Evolutionary conservation across 805 yeast genomes (phyloP).

Genomic region (Saccharomycopsis microspora): DNA sequence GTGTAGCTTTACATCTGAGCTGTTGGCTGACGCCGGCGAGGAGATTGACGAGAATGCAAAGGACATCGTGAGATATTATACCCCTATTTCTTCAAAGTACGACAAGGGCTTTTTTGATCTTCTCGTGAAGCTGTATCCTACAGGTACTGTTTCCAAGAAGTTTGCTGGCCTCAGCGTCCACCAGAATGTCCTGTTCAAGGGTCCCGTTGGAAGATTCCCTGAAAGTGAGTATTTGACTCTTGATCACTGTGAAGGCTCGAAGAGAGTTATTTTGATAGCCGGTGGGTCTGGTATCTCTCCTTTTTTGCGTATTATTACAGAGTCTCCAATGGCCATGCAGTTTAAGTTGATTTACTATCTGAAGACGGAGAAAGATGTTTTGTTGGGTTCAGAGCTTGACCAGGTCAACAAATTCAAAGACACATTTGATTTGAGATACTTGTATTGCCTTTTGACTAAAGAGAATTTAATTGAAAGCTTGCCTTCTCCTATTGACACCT

Average conservation of each 20-base stretch:
- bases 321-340: slow-evolving; percentile 55
- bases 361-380: slow-evolving; percentile 66
- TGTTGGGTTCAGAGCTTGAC: slow-evolving; percentile 62
- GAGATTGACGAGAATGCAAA: slow-evolving; percentile 25
- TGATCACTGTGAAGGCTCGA: slow-evolving; percentile 18
- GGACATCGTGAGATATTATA: slow-evolving; percentile 49
- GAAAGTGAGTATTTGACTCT: slow-evolving; percentile 26
- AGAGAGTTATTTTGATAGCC: slow-evolving; percentile 57
- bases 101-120: slow-evolving; percentile 70
- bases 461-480: slow-evolving; percentile 22
- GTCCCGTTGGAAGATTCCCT: slow-evolving; percentile 68
- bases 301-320: slow-evolving; percentile 66
- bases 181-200: slow-evolving; percentile 57
- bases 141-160: slow-evolving; percentile 57
- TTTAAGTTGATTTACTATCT: slow-evolving; percentile 60
- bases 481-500: slow-evolving; percentile 17
- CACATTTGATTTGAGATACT: slow-evolving; percentile 46
- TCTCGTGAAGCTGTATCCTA: slow-evolving; percentile 62
- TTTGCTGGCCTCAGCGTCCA: slow-evolving; percentile 59
- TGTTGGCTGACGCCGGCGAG: slow-evolving; percentile 1
- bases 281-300: slow-evolving; percentile 93
- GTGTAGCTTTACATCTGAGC: slow-evolving; percentile 27
- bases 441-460: slow-evolving; percentile 48
- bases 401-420: slow-evolving; percentile 57
- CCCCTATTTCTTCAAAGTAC: slow-evolving; percentile 62